Conservation (phyloP, 352 stramenopile genomes). For the Pythium scleroteichum region DNA sequence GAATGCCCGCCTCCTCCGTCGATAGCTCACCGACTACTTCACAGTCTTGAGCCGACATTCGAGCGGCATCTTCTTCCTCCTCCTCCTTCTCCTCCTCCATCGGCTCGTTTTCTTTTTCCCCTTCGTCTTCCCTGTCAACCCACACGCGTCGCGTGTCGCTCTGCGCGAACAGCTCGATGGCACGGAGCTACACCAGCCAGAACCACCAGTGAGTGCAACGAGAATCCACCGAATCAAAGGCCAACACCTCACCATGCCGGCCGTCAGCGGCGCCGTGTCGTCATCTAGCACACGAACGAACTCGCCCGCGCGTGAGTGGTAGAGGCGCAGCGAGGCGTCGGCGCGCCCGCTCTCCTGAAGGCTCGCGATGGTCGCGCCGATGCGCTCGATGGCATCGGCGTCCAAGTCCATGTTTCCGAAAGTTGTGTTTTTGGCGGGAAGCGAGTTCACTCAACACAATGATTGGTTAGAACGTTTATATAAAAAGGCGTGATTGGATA, state of each 20-base stretch:
- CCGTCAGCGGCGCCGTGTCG: constrained; percentile 55
- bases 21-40: not conserved
- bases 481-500: not conserved
- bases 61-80: not conserved
- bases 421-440: not conserved
- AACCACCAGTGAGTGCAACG: no score
- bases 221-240: no score
- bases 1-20: not conserved
- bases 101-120: not conserved
- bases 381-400: constrained; percentile 22
- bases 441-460: not conserved
- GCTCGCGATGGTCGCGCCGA: constrained; percentile 18
- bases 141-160: not conserved
- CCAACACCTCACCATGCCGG: constrained; percentile 38
- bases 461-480: not conserved
- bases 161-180: constrained; percentile 41
- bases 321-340: constrained; percentile 40
- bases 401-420: constrained; percentile 16
- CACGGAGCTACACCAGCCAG: constrained; percentile 31
- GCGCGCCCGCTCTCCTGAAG: constrained; percentile 10
- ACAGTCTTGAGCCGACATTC: no score
- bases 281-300: constrained; percentile 66
- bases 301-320: constrained; percentile 37
- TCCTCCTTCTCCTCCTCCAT: not conserved
- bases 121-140: constrained; percentile 4